Evolutionary conservation across 345 rosid species (phyloP).

Genomic region (Fremontodendron californicum): DNA sequence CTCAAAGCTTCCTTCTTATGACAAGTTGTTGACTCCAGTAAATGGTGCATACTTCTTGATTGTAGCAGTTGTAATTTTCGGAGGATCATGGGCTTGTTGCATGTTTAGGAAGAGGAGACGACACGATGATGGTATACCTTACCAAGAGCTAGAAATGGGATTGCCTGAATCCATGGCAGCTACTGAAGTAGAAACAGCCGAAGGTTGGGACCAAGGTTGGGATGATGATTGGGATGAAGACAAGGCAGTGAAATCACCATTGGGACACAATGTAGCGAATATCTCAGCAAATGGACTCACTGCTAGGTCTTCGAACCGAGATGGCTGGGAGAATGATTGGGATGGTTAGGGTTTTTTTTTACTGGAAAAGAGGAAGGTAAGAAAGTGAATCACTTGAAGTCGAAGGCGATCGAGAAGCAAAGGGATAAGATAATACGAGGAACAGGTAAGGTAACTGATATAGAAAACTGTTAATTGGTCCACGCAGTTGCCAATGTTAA

Average conservation of each 20-base stretch:
- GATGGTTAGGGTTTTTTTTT: slow-evolving; percentile 45
- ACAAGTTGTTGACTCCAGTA: slow-evolving; percentile 67
- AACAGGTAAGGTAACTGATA: slow-evolving; percentile 1
- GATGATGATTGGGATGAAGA: slow-evolving; percentile 92
- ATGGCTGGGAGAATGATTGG: slow-evolving; percentile 87
- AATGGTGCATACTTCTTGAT: slow-evolving; percentile 89
- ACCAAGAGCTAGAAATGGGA: slow-evolving; percentile 88
- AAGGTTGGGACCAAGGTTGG: slow-evolving; percentile 92
- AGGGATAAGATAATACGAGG: slow-evolving; percentile 11
- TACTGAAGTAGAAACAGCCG: slow-evolving; percentile 53
- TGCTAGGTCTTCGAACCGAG: slow-evolving; percentile 58
- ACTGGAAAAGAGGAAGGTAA: not conserved
- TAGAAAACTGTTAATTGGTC: slow-evolving; percentile 22
- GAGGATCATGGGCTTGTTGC: slow-evolving; percentile 61
- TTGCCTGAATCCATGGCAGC: slow-evolving; percentile 41
- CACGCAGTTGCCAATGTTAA: slow-evolving; percentile 5
- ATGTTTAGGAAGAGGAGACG: slow-evolving; percentile 47
- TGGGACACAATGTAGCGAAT: slow-evolving; percentile 36
- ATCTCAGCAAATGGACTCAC: slow-evolving; percentile 79
- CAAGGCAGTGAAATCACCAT: slow-evolving; percentile 71
- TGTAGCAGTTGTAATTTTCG: slow-evolving; percentile 47
- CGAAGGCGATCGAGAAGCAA: not conserved
- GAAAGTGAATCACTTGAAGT: not conserved
- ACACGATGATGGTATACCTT: slow-evolving; percentile 47
- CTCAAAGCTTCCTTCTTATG: slow-evolving; percentile 56